Percentiles rank a stretch among this genome's conserved stretches.
Evolutionary conservation across 2,329 filamentous ascomycete genomes (phyloP).

Genomic region (Pyricularia grisea): DNA sequence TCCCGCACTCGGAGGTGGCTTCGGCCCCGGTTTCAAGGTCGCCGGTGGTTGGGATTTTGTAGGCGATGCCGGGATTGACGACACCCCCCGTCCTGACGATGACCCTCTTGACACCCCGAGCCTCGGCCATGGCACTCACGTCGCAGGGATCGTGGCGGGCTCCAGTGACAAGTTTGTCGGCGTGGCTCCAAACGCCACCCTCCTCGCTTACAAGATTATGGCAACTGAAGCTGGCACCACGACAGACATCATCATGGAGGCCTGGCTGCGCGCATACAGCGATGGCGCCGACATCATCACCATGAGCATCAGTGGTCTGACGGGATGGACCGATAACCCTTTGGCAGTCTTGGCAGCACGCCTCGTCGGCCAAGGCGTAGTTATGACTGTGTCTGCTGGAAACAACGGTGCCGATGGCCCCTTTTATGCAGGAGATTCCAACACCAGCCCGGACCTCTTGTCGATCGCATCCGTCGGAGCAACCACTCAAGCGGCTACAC

Average conservation of each 20-base stretch:
- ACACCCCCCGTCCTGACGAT: conserved; percentile 7
- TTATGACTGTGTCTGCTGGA: conserved; percentile 28
- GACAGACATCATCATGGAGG: conserved; percentile 21
- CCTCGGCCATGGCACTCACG: conserved; percentile 16
- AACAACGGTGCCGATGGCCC: conserved; percentile 22
- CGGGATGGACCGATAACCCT: conserved; percentile 20
- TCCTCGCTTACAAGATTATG: conserved; percentile 17
- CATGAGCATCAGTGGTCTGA: background rate
- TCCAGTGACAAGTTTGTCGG: conserved; percentile 9
- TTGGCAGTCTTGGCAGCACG: conserved; percentile 25
- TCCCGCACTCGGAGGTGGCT: conserved; percentile 9
- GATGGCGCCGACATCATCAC: conserved; percentile 31
- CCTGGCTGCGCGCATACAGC: conserved; percentile 23
- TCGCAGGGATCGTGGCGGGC: conserved; percentile 17
- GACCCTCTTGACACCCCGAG: conserved; percentile 14
- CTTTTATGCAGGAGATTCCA: background rate
- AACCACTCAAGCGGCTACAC: conserved; percentile 8
- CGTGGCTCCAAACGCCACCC: conserved; percentile 19
- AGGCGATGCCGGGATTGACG: background rate
- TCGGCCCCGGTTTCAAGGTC: conserved; percentile 10
- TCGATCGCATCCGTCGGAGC: conserved; percentile 32
- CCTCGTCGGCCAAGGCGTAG: conserved; percentile 29
- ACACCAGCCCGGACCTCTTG: conserved; percentile 29
- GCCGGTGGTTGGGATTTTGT: conserved; percentile 9
- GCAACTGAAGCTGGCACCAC: conserved; percentile 10